Evolutionary conservation across 2,329 filamentous ascomycete genomes (phyloP).

Genomic region (Fusarium stilboides): DNA sequence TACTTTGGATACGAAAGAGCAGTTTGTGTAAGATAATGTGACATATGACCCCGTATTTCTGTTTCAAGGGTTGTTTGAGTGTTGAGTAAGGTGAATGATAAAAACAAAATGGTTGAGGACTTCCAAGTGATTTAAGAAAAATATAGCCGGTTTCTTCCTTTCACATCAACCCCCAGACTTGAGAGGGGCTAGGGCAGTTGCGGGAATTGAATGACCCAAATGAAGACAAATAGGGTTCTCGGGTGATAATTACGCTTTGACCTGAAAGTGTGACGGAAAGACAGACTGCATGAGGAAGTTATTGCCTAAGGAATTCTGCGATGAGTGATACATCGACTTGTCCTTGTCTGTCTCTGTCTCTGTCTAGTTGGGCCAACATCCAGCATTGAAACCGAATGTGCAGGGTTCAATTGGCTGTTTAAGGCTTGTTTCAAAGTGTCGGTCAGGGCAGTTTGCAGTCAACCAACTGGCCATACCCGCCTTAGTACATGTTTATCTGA

Average conservation of each 20-base stretch:
- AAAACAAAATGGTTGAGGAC: neutral
- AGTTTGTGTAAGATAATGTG: neutral
- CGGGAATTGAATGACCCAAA: neutral
- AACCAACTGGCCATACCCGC: neutral
- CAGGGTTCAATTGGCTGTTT: constrained; percentile 12
- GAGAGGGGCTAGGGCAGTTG: neutral
- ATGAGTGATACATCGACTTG: constrained; percentile 5
- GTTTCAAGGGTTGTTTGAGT: constrained; percentile 9
- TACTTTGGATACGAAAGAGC: too few relatives aligned
- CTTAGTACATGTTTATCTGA: neutral
- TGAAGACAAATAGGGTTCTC: constrained; percentile 11
- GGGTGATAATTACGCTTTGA: constrained; percentile 21
- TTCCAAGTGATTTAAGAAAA: neutral
- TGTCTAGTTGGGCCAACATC: constrained; percentile 15
- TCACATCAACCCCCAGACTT: neutral
- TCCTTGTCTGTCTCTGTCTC: constrained; percentile 16
- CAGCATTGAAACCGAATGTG: constrained; percentile 2
- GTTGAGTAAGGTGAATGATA: neutral
- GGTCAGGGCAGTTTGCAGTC: constrained; percentile 23
- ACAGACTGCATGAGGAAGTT: constrained; percentile 1
- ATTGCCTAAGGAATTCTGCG: neutral
- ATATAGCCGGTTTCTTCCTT: neutral
- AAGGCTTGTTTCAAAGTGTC: constrained; percentile 27
- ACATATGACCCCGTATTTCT: constrained; percentile 6
- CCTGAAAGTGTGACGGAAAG: neutral